phyloP scores from a whole-genome alignment of 148 eudicot species.

The Limonium bicolor region DNA sequence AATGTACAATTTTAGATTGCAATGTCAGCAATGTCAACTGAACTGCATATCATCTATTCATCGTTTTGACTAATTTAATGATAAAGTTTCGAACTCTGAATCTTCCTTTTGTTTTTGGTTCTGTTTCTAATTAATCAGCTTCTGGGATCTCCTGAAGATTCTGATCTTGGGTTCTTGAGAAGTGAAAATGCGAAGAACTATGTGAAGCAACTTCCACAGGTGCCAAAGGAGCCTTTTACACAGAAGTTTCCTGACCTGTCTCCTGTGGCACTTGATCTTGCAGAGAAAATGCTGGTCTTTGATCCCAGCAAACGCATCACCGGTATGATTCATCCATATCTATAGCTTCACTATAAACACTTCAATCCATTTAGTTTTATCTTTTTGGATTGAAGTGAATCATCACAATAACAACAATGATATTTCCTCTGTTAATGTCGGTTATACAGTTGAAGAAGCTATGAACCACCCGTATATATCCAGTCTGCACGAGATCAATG shows the following conservation, averaged over 20 bases:
- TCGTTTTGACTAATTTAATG: neutral
- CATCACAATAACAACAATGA: too few species aligned
- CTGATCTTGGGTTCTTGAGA: slow-evolving; percentile 85
- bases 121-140: slow-evolving; percentile 22
- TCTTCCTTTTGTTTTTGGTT: neutral
- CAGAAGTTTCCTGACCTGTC: slow-evolving; percentile 60
- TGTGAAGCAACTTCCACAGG: slow-evolving; percentile 62
- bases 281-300: slow-evolving; percentile 85
- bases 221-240: slow-evolving; percentile 53
- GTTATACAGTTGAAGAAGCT: slow-evolving; percentile 70
- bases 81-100: neutral
- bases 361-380: neutral
- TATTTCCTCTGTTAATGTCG: slow-evolving; percentile 1
- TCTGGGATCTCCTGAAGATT: slow-evolving; percentile 86
- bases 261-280: slow-evolving; percentile 81
- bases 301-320: slow-evolving; percentile 92
- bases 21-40: too few species aligned
- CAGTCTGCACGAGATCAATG: slow-evolving; percentile 91
- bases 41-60: too few species aligned
- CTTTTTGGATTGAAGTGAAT: too few species aligned
- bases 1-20: too few species aligned
- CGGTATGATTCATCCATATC: slow-evolving; percentile 27
- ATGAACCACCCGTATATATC: slow-evolving; percentile 73
- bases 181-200: slow-evolving; percentile 81
- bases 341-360: neutral